A percentile compares a stretch with the other conserved stretches of the same genome.
These are phyloP conservation scores for Penicillium parvum DNA, from an alignment of 495 filamentous ascomycete genomes.

Conservation along the genomic window DNA sequence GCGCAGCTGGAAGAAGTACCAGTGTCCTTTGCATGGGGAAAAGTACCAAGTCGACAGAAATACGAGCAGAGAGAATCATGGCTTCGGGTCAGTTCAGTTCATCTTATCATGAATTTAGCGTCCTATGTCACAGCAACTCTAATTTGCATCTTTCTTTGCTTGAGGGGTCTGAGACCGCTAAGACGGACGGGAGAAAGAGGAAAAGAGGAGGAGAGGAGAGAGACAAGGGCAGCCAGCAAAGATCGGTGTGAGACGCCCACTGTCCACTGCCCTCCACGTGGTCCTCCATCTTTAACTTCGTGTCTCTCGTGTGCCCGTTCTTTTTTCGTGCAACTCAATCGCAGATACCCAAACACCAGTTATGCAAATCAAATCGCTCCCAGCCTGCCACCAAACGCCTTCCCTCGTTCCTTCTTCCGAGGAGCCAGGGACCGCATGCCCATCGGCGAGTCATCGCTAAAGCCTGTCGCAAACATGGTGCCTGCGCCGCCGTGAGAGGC, in stretches of 20 bases:
- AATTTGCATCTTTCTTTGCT: no score
- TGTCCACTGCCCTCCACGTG: slow-evolving; percentile 8
- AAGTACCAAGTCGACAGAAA: no score
- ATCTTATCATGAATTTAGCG: slow-evolving; percentile 25
- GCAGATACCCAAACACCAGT: slow-evolving; percentile 1
- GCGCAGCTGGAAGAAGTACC: no score
- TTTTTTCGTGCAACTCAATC: slow-evolving; percentile 3
- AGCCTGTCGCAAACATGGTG: slow-evolving; percentile 26
- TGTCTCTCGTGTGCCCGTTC: background rate
- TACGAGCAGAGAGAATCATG: no score
- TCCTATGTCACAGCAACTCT: slow-evolving; percentile 28
- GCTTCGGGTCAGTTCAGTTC: no score
- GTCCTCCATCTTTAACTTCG: no score
- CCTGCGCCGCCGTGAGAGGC: slow-evolving; percentile 23
- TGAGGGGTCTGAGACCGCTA: slow-evolving; percentile 8
- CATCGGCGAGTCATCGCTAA: slow-evolving; percentile 31
- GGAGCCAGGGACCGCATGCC: slow-evolving; percentile 10
- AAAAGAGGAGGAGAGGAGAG: no score
- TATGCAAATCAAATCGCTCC: background rate
- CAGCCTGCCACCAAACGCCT: slow-evolving; percentile 10
- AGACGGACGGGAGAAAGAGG: background rate
- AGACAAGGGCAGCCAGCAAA: slow-evolving; percentile 9
- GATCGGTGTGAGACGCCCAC: slow-evolving; percentile 12
- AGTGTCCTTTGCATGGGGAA: no score
- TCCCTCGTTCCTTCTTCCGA: slow-evolving; percentile 20